These are phyloP conservation scores for Lactifluus subvellereus DNA, from an alignment of 768 basidiomycete species.

Conservation along the genomic window DNA sequence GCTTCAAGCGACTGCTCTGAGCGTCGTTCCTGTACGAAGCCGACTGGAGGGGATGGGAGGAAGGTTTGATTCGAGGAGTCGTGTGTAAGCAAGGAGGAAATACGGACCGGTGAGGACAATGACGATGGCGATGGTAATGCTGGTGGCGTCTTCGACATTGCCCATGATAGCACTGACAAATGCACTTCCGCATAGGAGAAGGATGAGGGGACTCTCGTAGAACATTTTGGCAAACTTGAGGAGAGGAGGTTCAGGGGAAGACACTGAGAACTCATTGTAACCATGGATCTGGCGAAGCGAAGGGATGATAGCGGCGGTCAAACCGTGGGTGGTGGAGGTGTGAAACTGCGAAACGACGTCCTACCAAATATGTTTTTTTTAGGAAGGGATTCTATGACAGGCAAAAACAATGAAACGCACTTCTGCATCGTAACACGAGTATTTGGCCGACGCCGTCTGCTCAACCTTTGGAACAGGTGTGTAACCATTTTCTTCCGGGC, in stretches of 20 bases:
- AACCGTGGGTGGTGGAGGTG: constrained; percentile 55
- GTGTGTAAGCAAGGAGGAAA: neutral
- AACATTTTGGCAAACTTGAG: constrained; percentile 93
- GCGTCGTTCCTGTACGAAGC: constrained; percentile 91
- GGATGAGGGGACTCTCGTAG: constrained; percentile 89
- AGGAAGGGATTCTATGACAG: neutral
- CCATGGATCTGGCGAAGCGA: constrained; percentile 64
- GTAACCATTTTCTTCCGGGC: constrained; percentile 38
- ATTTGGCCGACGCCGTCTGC: constrained; percentile 14
- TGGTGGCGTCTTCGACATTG: constrained; percentile 91
- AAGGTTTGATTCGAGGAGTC: neutral
- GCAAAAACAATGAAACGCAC: constrained; percentile 10
- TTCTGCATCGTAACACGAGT: constrained; percentile 1
- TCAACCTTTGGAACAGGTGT: constrained; percentile 25
- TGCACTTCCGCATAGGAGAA: constrained; percentile 87
- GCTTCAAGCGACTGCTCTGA: constrained; percentile 95
- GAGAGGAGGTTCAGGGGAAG: constrained; percentile 68
- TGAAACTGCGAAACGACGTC: constrained; percentile 69
- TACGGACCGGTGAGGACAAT: constrained; percentile 86
- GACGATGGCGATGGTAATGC: constrained; percentile 85
- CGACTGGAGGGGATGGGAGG: constrained; percentile 45
- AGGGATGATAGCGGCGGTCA: constrained; percentile 57
- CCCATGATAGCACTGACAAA: constrained; percentile 87
- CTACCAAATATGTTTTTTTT: constrained; percentile 34
- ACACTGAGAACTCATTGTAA: constrained; percentile 92